Evolutionary conservation across 352 stramenopile genomes (phyloP), one percentile per base, ranked within the genome.

Genomic region (Lagenidium sp.): DNA sequence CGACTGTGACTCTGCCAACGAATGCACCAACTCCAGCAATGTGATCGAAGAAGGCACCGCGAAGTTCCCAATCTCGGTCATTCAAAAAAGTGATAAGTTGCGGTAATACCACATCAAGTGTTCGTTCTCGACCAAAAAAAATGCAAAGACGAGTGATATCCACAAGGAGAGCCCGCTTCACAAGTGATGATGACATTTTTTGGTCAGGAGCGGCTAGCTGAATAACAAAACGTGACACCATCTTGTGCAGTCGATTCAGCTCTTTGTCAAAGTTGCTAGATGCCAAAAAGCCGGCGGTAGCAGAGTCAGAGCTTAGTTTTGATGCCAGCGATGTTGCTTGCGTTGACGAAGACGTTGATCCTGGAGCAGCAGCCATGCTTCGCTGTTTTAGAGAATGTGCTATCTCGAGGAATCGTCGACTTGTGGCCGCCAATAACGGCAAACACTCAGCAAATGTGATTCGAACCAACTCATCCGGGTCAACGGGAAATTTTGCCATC

Each of bases 31-130:
- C 76, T 8, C 84, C 86, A 11, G 95, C 80, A 15, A 98, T 92
- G 60, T 96, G 79, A 37, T 96, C 72, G 57, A 98, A 99, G 44
- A 93, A 92, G 19, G 78, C 73, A 16, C 69, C 80, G 30, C 77
- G 82, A 12, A 96, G 48, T 44, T 95, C 73, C 80, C 81, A 97
- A 55, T 97, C 93, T 34, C 84, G 74, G 57, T 99, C 95, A 46
- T 98, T 98, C 32, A 98, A 63, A 47, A 98, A 99, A 5, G 95
- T 96, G 48, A 99, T 92, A 12, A 98, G 71, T 51, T 98, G 92
- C 15, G 96, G 95, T 24, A 99, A 51, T 11, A 99, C 92, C 26
- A 97, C 95, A 35, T 96, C 87, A 36, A 98, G 76, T 2, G 91
- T 96, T 23, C 85, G 76, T 44, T 99, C 95, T 28, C 83, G 78